Percentiles rank a stretch among this genome's conserved stretches.
Conservation (phyloP, 345 rosid species). For the Lagerstroemia speciosa region DNA sequence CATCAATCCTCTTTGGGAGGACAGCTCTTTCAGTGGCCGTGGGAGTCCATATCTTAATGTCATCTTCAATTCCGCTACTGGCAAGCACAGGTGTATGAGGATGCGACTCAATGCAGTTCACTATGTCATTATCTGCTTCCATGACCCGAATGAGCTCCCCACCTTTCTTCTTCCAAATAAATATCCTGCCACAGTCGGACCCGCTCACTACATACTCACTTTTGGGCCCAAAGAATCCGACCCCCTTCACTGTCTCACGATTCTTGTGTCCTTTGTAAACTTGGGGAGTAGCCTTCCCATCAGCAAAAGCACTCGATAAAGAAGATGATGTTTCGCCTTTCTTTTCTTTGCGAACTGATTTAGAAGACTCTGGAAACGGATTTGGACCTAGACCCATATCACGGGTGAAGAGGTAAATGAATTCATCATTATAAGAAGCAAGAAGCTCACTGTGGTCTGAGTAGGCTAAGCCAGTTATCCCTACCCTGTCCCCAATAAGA, state of each 20-base stretch:
- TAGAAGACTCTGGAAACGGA: constrained; percentile 28
- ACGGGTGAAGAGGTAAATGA: constrained; percentile 60
- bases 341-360: constrained; percentile 18
- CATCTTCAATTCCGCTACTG: constrained; percentile 81
- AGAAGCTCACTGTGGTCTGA: constrained; percentile 91
- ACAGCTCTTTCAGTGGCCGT: constrained; percentile 57
- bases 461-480: constrained; percentile 84
- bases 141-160: constrained; percentile 77
- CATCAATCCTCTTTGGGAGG: constrained; percentile 56
- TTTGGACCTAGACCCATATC: constrained; percentile 76
- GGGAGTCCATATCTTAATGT: constrained; percentile 86
- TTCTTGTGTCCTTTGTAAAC: constrained; percentile 82
- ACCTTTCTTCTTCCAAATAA: constrained; percentile 81
- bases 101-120: constrained; percentile 80
- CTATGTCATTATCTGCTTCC: constrained; percentile 68
- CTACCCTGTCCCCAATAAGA: constrained; percentile 56
- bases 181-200: constrained; percentile 92
- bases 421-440: constrained; percentile 68
- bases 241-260: constrained; percentile 72
- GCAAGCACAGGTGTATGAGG: constrained; percentile 68
- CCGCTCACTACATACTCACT: constrained; percentile 92
- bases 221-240: constrained; percentile 74
- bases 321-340: constrained; percentile 22
- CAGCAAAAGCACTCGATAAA: constrained; percentile 12
- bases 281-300: constrained; percentile 31